Base-by-base conservation (phyloP, 192 early-diverging fungal genomes). In the Pecoramyces ruminantium region DNA sequence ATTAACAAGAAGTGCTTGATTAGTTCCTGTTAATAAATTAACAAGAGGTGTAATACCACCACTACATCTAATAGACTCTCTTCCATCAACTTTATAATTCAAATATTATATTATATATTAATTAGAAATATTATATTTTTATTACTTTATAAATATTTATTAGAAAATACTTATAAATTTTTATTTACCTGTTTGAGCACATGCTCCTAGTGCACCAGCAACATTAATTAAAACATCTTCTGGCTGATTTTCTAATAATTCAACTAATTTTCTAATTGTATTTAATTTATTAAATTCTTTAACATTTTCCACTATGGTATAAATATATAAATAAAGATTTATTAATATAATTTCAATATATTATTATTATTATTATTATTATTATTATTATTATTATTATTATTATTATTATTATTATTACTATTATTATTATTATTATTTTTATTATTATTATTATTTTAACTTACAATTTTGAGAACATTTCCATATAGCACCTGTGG, bases 211-310 rank as follows among this genome's bases (percentile, higher is more conserved):
- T 1, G 90, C 90, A 77, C 90, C 90, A 25, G 91, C 90, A 4
- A 90, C 90, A 78, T 92, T 92, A 28, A 92, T 90, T 18, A 92
- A 83, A 39, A 92, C 90, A 80, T 92, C 90, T 84, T 92, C 90
- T 13, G 90, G 90, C 79, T 92, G 90, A 79, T 89, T 91, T 78
- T 92, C 90, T 88, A 92, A 90, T 42, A 92, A 79, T 25, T 88
- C 83, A n/a, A 92, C 89, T 18, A 92, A 81, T 81, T 91, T 92
- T 79, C 91, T 92, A 83, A 92, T 92, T 12, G 88, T 88, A 80
- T 88, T 88, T 38, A 91, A 84, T 82, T 90, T 91, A 84, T 90
- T 92, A 80, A 91, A 87, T 8, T 88, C 89, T 15, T 83, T 85
- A 0, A 92, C 90, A 80, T 92, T 92, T 39, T 91, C 90, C 28